Conservation (phyloP, 2,329 filamentous ascomycete genomes). For the Cordyceps militaris region DNA sequence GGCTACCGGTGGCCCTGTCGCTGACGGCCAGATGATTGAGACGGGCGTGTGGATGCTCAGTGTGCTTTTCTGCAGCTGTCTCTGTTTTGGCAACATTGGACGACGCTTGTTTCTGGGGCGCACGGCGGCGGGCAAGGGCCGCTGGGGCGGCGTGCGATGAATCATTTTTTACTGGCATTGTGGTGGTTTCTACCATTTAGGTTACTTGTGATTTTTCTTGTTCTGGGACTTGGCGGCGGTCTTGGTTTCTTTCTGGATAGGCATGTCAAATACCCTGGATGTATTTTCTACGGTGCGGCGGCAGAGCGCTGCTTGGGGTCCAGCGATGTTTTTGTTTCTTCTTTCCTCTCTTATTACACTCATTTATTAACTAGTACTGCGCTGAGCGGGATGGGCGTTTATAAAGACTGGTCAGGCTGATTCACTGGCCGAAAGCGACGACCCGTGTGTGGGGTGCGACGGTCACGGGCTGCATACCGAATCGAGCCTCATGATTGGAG, state of each 20-base stretch:
- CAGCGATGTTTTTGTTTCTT: not conserved
- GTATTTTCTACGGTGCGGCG: not conserved
- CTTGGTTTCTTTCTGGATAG: not conserved
- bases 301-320: not conserved
- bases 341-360: not conserved
- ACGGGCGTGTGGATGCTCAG: conserved; percentile 84
- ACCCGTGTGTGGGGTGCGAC: too few relatives aligned
- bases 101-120: conserved; percentile 60
- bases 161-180: not conserved
- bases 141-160: conserved; percentile 39
- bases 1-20: conserved; percentile 46
- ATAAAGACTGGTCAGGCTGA: not conserved
- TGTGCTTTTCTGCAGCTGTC: conserved; percentile 87
- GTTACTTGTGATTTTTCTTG: not conserved
- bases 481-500: too few relatives aligned
- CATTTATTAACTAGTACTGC: not conserved
- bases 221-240: not conserved
- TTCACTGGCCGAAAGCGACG: not conserved
- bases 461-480: too few relatives aligned
- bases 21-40: conserved; percentile 56
- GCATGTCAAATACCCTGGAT: conserved; percentile 9
- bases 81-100: conserved; percentile 96
- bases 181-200: not conserved
- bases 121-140: conserved; percentile 33
- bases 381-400: not conserved